Evolutionary conservation across 768 basidiomycete genomes (phyloP).

Genomic region (Chlorophyllum brunneum): DNA sequence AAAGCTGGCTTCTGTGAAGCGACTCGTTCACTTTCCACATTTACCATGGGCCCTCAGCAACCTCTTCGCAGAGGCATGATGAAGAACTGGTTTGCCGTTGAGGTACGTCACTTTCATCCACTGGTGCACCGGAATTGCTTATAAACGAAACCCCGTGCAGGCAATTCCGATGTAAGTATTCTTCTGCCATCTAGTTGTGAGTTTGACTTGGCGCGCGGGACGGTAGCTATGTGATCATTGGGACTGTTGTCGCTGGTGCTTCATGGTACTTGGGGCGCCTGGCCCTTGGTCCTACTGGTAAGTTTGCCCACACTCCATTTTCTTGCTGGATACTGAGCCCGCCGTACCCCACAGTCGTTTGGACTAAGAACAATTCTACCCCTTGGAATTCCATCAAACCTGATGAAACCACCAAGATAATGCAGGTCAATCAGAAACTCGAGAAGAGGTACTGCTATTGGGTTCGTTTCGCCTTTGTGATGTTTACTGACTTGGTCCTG

Average conservation of each 20-base stretch:
- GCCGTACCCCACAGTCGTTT: conserved; percentile 35
- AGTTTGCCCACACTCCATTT: conserved; percentile 17
- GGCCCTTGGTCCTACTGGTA: conserved; percentile 54
- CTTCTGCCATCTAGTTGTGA: not conserved
- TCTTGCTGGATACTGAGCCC: not conserved
- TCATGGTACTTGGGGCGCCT: conserved; percentile 66
- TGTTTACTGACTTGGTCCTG: not conserved
- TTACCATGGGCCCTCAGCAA: conserved; percentile 21
- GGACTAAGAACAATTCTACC: conserved; percentile 71
- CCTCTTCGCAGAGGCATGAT: conserved; percentile 37
- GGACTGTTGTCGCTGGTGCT: conserved; percentile 52
- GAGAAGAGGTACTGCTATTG: conserved; percentile 70
- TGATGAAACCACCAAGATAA: conserved; percentile 70
- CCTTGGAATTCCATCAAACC: conserved; percentile 86
- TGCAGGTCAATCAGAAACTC: conserved; percentile 69
- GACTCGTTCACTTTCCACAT: conserved; percentile 4
- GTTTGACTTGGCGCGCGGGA: not conserved
- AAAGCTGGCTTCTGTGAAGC: conserved; percentile 9
- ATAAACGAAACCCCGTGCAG: conserved; percentile 21
- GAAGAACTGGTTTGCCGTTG: conserved; percentile 73
- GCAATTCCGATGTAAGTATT: conserved; percentile 48
- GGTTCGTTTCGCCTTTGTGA: conserved; percentile 20
- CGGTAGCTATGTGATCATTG: conserved; percentile 46
- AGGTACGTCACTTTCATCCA: conserved; percentile 37
- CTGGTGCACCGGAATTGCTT: conserved; percentile 1